A percentile compares a stretch with the other conserved stretches of the same genome.
Evolutionary conservation across 768 basidiomycete genomes (phyloP).

Genomic region (Auricularia heimuer): DNA sequence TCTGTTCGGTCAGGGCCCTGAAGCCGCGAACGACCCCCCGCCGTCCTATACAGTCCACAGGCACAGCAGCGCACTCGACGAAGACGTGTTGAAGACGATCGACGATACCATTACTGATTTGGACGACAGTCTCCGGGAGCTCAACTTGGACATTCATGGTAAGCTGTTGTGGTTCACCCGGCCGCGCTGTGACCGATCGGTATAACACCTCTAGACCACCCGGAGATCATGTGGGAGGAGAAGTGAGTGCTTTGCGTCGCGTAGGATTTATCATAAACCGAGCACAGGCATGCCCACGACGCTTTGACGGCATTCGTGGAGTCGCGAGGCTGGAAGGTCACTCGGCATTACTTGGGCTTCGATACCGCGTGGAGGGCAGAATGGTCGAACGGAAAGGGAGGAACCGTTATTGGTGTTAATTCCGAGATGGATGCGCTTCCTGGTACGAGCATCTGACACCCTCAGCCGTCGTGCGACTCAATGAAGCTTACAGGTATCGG

Average conservation of each 20-base stretch:
- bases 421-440: slow-evolving; percentile 23
- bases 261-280: not conserved
- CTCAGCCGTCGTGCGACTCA: no score
- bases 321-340: slow-evolving; percentile 18
- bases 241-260: not conserved
- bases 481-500: slow-evolving; percentile 8
- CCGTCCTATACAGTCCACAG: not conserved
- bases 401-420: slow-evolving; percentile 18
- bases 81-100: slow-evolving; percentile 9
- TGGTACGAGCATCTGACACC: not conserved
- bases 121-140: slow-evolving; percentile 9
- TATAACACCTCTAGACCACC: slow-evolving; percentile 4
- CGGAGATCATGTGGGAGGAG: slow-evolving; percentile 8
- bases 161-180: not conserved
- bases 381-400: slow-evolving; percentile 12
- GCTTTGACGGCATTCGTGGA: slow-evolving; percentile 18
- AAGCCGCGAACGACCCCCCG: not conserved
- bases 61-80: not conserved
- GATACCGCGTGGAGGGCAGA: slow-evolving; percentile 21
- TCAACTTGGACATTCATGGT: slow-evolving; percentile 16
- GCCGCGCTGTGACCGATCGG: no score
- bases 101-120: slow-evolving; percentile 9
- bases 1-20: not conserved
- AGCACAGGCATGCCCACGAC: slow-evolving; percentile 18
- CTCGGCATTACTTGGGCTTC: slow-evolving; percentile 16